These are phyloP conservation scores for Chlorophyllum brunneum DNA, from an alignment of 768 basidiomycete species.

Conservation along the genomic window DNA sequence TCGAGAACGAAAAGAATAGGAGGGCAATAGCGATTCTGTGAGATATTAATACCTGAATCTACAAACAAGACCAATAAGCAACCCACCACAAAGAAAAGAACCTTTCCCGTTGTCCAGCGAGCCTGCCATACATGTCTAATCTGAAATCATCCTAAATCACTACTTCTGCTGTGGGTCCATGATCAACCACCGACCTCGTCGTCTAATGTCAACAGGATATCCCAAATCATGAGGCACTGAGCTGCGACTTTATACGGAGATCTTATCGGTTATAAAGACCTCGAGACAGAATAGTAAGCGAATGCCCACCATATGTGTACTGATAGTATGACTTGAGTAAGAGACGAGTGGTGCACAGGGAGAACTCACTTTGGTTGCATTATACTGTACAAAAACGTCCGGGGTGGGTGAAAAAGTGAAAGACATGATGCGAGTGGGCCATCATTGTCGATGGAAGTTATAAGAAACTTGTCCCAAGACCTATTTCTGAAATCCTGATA, in stretches of 20 bases:
- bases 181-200: not conserved
- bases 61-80: not conserved
- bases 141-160: not conserved
- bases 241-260: not conserved
- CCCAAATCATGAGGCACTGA: constrained; percentile 4
- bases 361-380: not conserved
- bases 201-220: constrained; percentile 2
- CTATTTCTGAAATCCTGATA: too few relatives aligned
- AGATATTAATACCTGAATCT: not conserved
- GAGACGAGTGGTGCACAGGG: not conserved
- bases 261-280: not conserved
- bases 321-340: not conserved
- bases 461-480: too few relatives aligned
- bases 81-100: constrained; percentile 2
- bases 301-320: constrained; percentile 5
- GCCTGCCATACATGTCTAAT: not conserved
- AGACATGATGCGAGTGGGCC: not conserved
- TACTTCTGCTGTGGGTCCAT: too few relatives aligned
- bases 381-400: not conserved
- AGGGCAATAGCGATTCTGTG: constrained; percentile 6
- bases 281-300: not conserved
- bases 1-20: constrained; percentile 4
- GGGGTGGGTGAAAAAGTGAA: not conserved
- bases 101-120: not conserved
- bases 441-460: not conserved